Evolutionary conservation across 208 protist species (phyloP).

Genomic region (Leishmania tarentolae): DNA sequence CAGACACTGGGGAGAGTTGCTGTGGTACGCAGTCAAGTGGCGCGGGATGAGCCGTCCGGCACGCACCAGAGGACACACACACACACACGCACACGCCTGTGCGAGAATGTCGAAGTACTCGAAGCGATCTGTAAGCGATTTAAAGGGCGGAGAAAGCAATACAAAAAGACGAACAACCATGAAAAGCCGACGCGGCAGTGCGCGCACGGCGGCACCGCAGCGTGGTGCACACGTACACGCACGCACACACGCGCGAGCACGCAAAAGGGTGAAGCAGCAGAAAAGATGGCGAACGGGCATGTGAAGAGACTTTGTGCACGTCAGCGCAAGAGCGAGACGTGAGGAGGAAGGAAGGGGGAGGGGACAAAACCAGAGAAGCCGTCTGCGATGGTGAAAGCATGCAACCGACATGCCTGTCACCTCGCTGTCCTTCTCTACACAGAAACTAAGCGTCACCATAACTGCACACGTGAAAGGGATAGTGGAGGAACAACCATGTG

Average conservation of each 20-base stretch:
- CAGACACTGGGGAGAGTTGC: too few species aligned
- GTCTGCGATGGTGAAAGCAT: neutral
- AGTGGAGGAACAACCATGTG: neutral
- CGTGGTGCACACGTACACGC: neutral
- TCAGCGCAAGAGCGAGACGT: neutral
- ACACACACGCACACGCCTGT: neutral
- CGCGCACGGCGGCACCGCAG: neutral
- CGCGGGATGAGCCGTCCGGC: neutral
- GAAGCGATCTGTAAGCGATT: neutral
- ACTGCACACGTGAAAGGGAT: conserved; percentile 2
- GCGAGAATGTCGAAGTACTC: neutral
- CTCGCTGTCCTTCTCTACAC: neutral
- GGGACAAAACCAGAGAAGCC: neutral
- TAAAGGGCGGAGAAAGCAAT: neutral
- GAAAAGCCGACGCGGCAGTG: neutral
- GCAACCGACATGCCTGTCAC: neutral
- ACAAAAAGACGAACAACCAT: too few species aligned
- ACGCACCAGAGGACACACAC: neutral
- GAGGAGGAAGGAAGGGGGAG: too few species aligned
- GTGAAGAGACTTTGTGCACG: neutral
- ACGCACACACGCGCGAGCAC: neutral
- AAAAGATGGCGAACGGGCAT: neutral
- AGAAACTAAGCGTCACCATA: neutral
- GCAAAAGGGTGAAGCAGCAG: neutral
- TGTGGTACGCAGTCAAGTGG: neutral